Evolutionary conservation across 345 rosid genomes (phyloP).

Genomic region (Acer campestre): DNA sequence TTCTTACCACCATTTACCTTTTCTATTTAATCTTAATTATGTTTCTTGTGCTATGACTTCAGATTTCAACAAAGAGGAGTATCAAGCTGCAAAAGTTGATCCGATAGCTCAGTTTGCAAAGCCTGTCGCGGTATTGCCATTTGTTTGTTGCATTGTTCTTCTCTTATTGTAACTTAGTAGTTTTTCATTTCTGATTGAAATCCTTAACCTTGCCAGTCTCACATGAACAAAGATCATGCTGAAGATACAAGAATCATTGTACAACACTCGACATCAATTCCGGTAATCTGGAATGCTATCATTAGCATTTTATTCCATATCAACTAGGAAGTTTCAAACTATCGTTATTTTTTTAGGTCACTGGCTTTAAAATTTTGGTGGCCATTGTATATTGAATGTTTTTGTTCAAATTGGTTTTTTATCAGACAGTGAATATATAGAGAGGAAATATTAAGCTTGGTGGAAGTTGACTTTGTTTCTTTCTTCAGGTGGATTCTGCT

Average conservation of each 20-base stretch:
- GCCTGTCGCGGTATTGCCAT: conserved; percentile 72
- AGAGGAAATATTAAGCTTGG: background rate
- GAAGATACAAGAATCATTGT: conserved; percentile 87
- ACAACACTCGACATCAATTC: conserved; percentile 70
- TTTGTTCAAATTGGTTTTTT: background rate
- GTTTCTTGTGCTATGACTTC: conserved; percentile 12
- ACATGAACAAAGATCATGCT: conserved; percentile 92
- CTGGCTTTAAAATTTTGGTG: background rate
- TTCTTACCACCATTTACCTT: background rate
- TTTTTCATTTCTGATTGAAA: conserved; percentile 12
- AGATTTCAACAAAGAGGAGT: conserved; percentile 84
- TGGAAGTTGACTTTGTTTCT: conserved; percentile 16
- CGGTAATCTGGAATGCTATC: conserved; percentile 43
- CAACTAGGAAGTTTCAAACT: background rate
- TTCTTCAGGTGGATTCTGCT: conserved; percentile 81
- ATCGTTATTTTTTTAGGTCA: background rate
- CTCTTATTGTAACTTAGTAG: background rate
- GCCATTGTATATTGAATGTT: conserved; percentile 8
- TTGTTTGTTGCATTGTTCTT: background rate
- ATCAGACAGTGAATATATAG: background rate
- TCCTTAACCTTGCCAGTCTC: conserved; percentile 51
- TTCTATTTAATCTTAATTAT: background rate
- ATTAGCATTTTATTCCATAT: conserved; percentile 1
- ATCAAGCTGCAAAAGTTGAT: conserved; percentile 73
- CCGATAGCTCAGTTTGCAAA: conserved; percentile 81